Conservation (phyloP, 441 rosid species). For the Adansonia rubrostipa region DNA sequence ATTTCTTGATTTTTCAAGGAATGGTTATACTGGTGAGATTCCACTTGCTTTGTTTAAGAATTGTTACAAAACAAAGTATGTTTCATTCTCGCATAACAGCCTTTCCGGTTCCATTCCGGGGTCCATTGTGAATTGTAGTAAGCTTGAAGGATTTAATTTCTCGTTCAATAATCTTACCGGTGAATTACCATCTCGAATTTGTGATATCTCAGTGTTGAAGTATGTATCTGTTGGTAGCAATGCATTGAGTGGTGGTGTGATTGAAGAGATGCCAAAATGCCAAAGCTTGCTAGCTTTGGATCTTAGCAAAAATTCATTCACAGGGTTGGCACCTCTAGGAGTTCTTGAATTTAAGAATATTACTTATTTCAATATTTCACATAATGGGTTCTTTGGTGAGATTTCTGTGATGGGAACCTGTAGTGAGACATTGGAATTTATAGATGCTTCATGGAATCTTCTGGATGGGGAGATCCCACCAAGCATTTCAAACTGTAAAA, state of each 20-base stretch:
- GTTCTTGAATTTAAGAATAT: slow-evolving; percentile 61
- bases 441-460: slow-evolving; percentile 81
- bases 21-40: slow-evolving; percentile 65
- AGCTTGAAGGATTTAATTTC: slow-evolving; percentile 81
- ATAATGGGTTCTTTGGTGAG: slow-evolving; percentile 69
- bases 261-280: slow-evolving; percentile 59
- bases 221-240: slow-evolving; percentile 72
- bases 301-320: slow-evolving; percentile 71
- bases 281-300: slow-evolving; percentile 61
- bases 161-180: slow-evolving; percentile 77
- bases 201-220: slow-evolving; percentile 60
- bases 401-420: slow-evolving; percentile 63
- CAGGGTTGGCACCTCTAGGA: slow-evolving; percentile 71
- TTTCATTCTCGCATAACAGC: slow-evolving; percentile 70
- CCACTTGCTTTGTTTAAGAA: slow-evolving; percentile 66
- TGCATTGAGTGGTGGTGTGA: slow-evolving; percentile 61
- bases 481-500: slow-evolving; percentile 65
- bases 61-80: slow-evolving; percentile 77
- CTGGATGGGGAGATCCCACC: slow-evolving; percentile 63
- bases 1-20: slow-evolving; percentile 89
- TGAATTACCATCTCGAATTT: slow-evolving; percentile 62
- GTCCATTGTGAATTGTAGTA: slow-evolving; percentile 63
- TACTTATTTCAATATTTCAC: slow-evolving; percentile 65
- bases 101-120: slow-evolving; percentile 75
- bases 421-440: slow-evolving; percentile 55